Base-by-base conservation (phyloP, 306 rosid species). In the Cucumis melo region DNA sequence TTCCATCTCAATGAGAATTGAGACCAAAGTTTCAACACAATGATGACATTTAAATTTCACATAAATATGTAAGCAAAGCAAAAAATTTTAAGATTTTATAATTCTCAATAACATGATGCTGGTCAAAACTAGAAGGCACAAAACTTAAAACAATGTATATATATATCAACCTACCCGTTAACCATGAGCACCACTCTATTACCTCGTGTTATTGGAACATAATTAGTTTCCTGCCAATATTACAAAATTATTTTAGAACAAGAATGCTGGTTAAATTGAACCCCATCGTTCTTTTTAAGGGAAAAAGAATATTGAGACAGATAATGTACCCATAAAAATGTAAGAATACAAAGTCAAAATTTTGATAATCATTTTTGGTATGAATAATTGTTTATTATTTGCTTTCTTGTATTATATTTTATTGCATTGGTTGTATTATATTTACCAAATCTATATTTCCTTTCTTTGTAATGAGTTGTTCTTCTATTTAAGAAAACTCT, bases 151-250 rank as follows among this genome's bases (percentile, higher is more conserved):
- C 19, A 48, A 48, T 13, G 59, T 8, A 17, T 71, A 72, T 15
- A 46, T 48, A 7, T 44, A 24, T 44, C n/a, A 7, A 84, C 96
- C 19, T 81, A 94, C 96, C 99, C 99, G 68, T 94, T 94, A 83
- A 90, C 82, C 96, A 94, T 71, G 74, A 94, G 96, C 63, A 94
- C 96, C 83, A 94, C 99, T 78, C 96, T 87, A 81, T 83, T 78
- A 72, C 99, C 99, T 34, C 90, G 87, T 57, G 96, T 84, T 76
- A 94, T 92, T 11, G 99, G 99, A 82, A 90, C 96, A 80, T 87
- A 94, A 83, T 92, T 92, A 34, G 87, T 89, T 87, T 90, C 98
- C 99, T 90, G 91, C 82, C 77, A 74, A 70, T 57, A 79, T 50
- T 70, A 74, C 29, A 34, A 55, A 36, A 74, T 53, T 55, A 55